These are phyloP conservation scores for Aspergillus bridgeri DNA, from an alignment of 495 filamentous ascomycete genomes.

Conservation along the genomic window DNA sequence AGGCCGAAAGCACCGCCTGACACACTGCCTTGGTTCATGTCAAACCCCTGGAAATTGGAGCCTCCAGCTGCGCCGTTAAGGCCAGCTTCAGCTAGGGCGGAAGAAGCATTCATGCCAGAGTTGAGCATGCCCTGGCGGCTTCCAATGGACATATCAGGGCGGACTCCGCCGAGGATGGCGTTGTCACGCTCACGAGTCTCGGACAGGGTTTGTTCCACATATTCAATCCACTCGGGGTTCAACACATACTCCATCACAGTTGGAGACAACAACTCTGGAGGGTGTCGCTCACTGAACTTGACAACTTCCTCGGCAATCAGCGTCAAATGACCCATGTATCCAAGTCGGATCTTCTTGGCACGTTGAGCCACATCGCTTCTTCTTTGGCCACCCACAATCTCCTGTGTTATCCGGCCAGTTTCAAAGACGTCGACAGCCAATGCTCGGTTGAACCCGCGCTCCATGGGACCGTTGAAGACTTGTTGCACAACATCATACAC, in stretches of 20 bases:
- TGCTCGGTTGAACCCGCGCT: slow-evolving; percentile 86
- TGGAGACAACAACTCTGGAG: slow-evolving; percentile 80
- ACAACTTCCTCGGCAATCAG: slow-evolving; percentile 98
- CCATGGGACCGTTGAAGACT: slow-evolving; percentile 98
- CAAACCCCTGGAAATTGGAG: slow-evolving; percentile 68
- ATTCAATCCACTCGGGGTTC: slow-evolving; percentile 85
- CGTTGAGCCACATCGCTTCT: slow-evolving; percentile 79
- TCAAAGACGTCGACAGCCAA: slow-evolving; percentile 94
- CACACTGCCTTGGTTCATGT: slow-evolving; percentile 64
- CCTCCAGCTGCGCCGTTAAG: slow-evolving; percentile 53
- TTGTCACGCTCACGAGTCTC: slow-evolving; percentile 96
- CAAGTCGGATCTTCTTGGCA: slow-evolving; percentile 82
- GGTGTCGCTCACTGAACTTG: slow-evolving; percentile 94
- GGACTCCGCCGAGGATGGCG: slow-evolving; percentile 93
- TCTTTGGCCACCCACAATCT: slow-evolving; percentile 86
- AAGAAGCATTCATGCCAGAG: slow-evolving; percentile 57
- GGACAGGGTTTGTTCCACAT: slow-evolving; percentile 89
- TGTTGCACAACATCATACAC: slow-evolving; percentile 99
- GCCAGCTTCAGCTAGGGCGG: slow-evolving; percentile 73
- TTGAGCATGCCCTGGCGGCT: slow-evolving; percentile 64
- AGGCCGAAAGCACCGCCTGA: slow-evolving; percentile 62
- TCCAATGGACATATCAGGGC: slow-evolving; percentile 78
- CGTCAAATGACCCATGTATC: slow-evolving; percentile 98
- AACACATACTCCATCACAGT: slow-evolving; percentile 84
- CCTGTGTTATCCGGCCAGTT: slow-evolving; percentile 80